Base-by-base conservation (phyloP, 305 asterid species). In the Fraxinus greggii region DNA sequence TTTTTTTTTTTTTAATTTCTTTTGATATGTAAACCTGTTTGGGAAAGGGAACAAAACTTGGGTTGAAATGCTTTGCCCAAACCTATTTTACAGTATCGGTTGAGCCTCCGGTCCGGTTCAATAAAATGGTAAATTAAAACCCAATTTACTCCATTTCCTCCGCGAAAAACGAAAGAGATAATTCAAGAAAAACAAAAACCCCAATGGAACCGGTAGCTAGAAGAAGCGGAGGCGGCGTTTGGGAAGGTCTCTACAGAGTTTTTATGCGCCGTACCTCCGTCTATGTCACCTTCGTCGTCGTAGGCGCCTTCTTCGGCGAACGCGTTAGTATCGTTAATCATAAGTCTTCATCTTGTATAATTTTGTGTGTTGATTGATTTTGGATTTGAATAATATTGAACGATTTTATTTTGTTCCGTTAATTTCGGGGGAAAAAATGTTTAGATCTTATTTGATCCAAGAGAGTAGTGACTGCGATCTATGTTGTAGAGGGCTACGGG, bases 241-340 rank as follows among this genome's bases (percentile, higher is more conserved):
- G 92, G 88, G 98, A 97, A 84, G 96, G 97, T 63, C 72, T 96
- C 80, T 96, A 94, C 89, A 88, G 92, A 63, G 45, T 94, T 59
- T 59, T 93, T 73, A 91, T 93, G 98, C 95, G 98, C 82, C 95
- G 98, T 17, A 94, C 92, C 79, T 92, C 99, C 70, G 87, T 94
- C 78, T 93, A 92, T 75, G 98, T 91, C 51, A 96, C 98, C 80
- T 94, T 93, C 89, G 97, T 96, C 94, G 85, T 96, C 90, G 92
- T 92, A 76, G 99, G 99, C 65, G 98, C 99, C 84, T 92, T 97
- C 48, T 65, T 93, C 87, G 97, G 92, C 33, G 99, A 97, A 97
- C 91, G 98, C 83, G 98, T 94, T 72, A 65, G 95, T 85, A 56
- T 69, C 83, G 84, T 29, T 17, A 0, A 15, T 65, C 61, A 2